Evolutionary conservation across 129 eudicot genomes (phyloP).

Genomic region (Ambrosia artemisiifolia): DNA sequence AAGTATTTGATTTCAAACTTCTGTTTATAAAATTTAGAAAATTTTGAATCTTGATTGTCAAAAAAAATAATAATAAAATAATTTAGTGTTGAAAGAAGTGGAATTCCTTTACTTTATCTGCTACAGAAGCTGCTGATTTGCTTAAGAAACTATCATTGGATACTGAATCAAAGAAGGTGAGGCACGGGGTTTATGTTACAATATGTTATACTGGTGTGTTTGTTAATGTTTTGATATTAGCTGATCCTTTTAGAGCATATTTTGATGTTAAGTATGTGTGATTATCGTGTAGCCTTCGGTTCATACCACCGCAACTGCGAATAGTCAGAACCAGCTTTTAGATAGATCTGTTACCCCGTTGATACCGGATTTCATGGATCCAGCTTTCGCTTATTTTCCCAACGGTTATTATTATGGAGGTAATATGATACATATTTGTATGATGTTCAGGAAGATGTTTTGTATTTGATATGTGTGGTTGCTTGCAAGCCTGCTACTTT

Average conservation of each 20-base stretch:
- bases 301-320: constrained; percentile 23
- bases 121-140: constrained; percentile 77
- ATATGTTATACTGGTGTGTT: not conserved
- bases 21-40: too few species aligned
- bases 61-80: not conserved
- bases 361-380: constrained; percentile 60
- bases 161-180: constrained; percentile 72
- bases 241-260: not conserved
- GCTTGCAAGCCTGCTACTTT: not conserved
- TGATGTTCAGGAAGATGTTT: too few species aligned
- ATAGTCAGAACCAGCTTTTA: constrained; percentile 45
- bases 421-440: too few species aligned
- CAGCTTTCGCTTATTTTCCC: constrained; percentile 53
- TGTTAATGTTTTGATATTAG: not conserved
- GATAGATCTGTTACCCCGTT: constrained; percentile 64
- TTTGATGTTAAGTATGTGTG: constrained; percentile 1
- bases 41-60: too few species aligned
- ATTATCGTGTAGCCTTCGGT: constrained; percentile 27
- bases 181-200: not conserved
- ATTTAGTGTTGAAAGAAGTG: not conserved
- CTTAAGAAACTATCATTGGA: constrained; percentile 78
- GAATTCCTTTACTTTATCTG: constrained; percentile 31
- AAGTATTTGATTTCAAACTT: constrained; percentile 20
- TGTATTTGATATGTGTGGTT: too few species aligned
- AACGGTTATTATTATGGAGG: constrained; percentile 68